Base-by-base conservation (phyloP, 805 yeast genomes). In the Nakazawaea wyomingensis region DNA sequence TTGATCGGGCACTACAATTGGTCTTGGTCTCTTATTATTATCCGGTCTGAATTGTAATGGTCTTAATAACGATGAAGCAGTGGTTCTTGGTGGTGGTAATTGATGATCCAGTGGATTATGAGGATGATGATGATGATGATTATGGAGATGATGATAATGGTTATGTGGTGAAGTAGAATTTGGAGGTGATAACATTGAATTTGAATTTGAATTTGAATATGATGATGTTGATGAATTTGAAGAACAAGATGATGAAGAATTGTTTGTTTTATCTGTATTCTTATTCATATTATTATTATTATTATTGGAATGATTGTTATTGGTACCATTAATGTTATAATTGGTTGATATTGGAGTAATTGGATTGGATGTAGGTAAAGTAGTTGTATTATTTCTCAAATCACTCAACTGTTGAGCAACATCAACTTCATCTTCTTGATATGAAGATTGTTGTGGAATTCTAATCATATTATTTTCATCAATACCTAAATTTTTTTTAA, bases 321-420 rank as follows among this genome's bases (percentile, higher is more conserved):
- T 7, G 10, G 7, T 24, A 24, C 7, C 8, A 36, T 33, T 32
- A 17, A 4, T 26, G 6, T 36, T 14, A 4, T 48, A 48, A n/a
- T 29, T 54, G 52, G 29, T 45, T 24, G 14, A 49, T 32, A 44
- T 41, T 10, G 46, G 46, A 7, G 46, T 43, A 17, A 43, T 43
- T 27, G 46, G 46, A 33, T 37, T 43, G 3, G 42, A 29, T 27
- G 37, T 28, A 18, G 37, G 31, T 8, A 34, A 6, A 11, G 27
- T 24, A 24, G 8, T 24, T 8, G 8, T 24, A 29, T 29, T 29
- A 22, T 41, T 34, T 14, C 42, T 18, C 10, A 42, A 21, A 14
- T 37, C 42, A 16, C 32, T 37, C 11, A 44, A 27, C 24, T 39
- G 36, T 28, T 37, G 36, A 7, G 36, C 36, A 27, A 26, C 43